These are phyloP conservation scores for Globisporangium parvum DNA, from an alignment of 352 stramenopile species.

Conservation along the genomic window DNA sequence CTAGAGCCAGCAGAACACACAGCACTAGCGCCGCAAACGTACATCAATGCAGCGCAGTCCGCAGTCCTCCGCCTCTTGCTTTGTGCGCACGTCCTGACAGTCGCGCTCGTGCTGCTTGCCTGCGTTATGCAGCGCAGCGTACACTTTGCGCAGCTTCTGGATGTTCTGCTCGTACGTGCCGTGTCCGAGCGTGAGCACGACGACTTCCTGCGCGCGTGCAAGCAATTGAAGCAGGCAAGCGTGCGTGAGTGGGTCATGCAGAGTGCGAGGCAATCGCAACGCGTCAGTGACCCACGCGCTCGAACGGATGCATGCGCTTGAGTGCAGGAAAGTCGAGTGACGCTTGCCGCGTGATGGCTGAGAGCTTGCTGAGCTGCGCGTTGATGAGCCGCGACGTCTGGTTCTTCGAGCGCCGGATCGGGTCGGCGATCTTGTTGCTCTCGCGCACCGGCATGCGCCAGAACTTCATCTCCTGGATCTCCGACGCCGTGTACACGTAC, in stretches of 20 bases:
- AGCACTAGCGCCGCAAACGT: not conserved
- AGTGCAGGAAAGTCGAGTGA: constrained; percentile 77
- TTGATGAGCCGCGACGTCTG: constrained; percentile 80
- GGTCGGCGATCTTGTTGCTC: constrained; percentile 74
- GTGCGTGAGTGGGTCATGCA: too few species aligned
- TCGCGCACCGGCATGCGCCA: constrained; percentile 65
- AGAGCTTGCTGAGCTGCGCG: constrained; percentile 68
- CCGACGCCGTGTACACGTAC: constrained; percentile 71
- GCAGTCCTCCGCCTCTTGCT: constrained; percentile 74
- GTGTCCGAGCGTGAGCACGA: constrained; percentile 69
- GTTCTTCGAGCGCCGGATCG: constrained; percentile 79
- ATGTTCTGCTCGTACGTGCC: constrained; percentile 69
- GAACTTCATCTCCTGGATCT: constrained; percentile 88
- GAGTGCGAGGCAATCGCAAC: not conserved
- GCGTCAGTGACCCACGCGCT: constrained; percentile 35
- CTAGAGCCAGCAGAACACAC: not conserved
- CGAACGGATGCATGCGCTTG: constrained; percentile 73
- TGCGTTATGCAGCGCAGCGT: constrained; percentile 67
- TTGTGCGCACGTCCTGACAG: constrained; percentile 62
- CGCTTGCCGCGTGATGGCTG: constrained; percentile 55
- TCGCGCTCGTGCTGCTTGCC: constrained; percentile 68
- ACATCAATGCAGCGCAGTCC: constrained; percentile 74
- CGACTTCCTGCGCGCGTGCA: constrained; percentile 48
- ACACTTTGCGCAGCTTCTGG: constrained; percentile 72
- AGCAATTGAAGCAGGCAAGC: not conserved